Conservation (phyloP, 495 filamentous ascomycete genomes). For the Penicillium parvum region DNA sequence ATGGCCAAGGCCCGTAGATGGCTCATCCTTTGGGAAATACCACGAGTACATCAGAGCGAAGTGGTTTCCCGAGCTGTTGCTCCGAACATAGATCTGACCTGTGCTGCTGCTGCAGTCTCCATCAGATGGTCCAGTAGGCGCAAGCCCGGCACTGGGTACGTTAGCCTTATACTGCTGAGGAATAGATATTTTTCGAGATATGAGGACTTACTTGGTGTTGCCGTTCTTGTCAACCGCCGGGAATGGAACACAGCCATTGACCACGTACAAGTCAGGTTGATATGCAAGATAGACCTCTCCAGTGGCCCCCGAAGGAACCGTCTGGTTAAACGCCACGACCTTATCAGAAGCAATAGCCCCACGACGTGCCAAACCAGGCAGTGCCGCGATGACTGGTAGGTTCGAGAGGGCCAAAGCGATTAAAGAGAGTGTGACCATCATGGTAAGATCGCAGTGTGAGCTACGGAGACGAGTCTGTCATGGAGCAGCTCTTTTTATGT, state of each 20-base stretch:
- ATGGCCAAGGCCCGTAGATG: conserved; percentile 41
- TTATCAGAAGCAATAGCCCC: conserved; percentile 38
- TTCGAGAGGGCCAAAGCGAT: conserved; percentile 15
- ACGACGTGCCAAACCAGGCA: conserved; percentile 19
- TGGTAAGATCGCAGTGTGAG: background rate
- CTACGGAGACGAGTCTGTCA: background rate
- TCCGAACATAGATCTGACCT: conserved; percentile 50
- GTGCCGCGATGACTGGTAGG: conserved; percentile 12
- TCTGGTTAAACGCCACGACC: conserved; percentile 45
- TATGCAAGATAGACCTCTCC: conserved; percentile 47
- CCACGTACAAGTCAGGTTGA: conserved; percentile 47
- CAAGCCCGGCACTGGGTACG: conserved; percentile 34
- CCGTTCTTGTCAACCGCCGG: conserved; percentile 48
- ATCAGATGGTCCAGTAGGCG: conserved; percentile 29
- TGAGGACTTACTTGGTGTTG: conserved; percentile 42
- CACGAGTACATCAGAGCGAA: conserved; percentile 53
- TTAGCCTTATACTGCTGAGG: background rate
- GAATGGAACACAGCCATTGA: conserved; percentile 53
- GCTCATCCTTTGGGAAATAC: conserved; percentile 49
- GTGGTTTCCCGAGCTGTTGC: conserved; percentile 19
- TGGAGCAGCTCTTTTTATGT: background rate
- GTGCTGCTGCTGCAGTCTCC: conserved; percentile 41
- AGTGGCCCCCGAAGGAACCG: conserved; percentile 37
- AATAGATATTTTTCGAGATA: no score
- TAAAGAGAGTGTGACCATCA: conserved; percentile 2